Base-by-base conservation (phyloP, 2,329 filamentous ascomycete species). In the Microdochium nivale region DNA sequence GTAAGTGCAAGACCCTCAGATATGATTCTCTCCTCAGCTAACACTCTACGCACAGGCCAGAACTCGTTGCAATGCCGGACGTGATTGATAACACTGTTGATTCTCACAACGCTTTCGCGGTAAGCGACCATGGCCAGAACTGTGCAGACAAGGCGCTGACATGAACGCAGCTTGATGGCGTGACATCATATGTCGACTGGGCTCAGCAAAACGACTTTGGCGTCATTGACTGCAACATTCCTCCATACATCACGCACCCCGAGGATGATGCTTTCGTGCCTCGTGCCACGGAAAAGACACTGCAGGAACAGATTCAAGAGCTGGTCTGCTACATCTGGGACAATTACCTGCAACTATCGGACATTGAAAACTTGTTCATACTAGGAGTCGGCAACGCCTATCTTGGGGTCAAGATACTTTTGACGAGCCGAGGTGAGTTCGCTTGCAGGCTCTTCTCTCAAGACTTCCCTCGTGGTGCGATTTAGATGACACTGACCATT, bases 341-440 rank as follows among this genome's bases (percentile, higher is more conserved):
- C 60, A 99, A 99, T 64, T 96, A 96, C 63, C 83, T 99, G 21
- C 88, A 96, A 73, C 76, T 88, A 30, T 84, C 84, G 49, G 79
- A 88, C 2, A 76, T 80, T 0, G 83, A 85, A 5, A 82, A 92
- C 50, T 81, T 97, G 16, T 88, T 95, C 63, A 75, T 99, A 23
- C 77, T 99, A 63, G 92, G 94, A 0, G 83, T 95, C 1, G 94
- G 94, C n/a, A 86, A 90, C 60, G 88, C 94, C 1, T 95, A 94
- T 62, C 75, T 87, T 2, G 90, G 89, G 1, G 80, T 96, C 48
- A 86, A 94, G 53, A 80, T 91, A 52, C 79, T 97, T 4, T 75
- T 97, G 5, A 85, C 86, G 10, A 86, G 86, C 59, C 78, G 90
- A 71, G 83, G 88, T 88, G 75, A 53, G 67, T 58, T 51, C 35